Percentiles rank a stretch among this genome's conserved stretches.
phyloP scores from a whole-genome alignment of 2,329 filamentous ascomycete species.

The Colletotrichum euphorbiae region DNA sequence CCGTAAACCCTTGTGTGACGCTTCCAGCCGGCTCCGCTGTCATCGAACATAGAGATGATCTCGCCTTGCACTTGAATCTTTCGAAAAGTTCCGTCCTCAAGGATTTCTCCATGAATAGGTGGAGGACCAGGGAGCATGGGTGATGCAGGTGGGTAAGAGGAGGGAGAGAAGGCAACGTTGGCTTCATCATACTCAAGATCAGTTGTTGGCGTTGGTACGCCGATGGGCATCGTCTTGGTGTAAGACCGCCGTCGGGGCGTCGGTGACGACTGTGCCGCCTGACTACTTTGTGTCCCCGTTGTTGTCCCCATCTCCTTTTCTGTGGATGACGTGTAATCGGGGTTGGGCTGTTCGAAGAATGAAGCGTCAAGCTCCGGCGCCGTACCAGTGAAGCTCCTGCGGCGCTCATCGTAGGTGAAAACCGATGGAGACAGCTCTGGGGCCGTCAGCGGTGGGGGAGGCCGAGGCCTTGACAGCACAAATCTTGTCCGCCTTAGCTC shows the following conservation, averaged over 20 bases:
- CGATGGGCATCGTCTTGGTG: conserved; percentile 54
- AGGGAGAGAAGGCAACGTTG: conserved; percentile 54
- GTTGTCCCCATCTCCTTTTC: conserved; percentile 41
- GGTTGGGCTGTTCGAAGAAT: conserved; percentile 63
- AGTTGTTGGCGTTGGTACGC: conserved; percentile 44
- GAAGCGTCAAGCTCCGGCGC: conserved; percentile 50
- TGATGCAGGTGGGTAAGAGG: conserved; percentile 62
- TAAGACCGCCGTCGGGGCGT: conserved; percentile 57
- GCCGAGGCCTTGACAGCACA: conserved; percentile 53
- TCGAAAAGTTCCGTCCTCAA: conserved; percentile 44
- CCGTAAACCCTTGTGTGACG: conserved; percentile 71
- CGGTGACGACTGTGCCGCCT: conserved; percentile 44
- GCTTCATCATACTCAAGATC: conserved; percentile 37
- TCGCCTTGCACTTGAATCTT: conserved; percentile 62
- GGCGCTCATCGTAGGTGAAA: conserved; percentile 57
- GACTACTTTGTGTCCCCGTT: conserved; percentile 41
- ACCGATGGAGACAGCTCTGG: conserved; percentile 56
- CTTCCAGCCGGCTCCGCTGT: conserved; percentile 63
- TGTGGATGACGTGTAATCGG: conserved; percentile 59
- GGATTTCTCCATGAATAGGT: conserved; percentile 46
- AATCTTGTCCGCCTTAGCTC: conserved; percentile 36
- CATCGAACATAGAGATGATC: conserved; percentile 61
- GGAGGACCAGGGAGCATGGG: conserved; percentile 62
- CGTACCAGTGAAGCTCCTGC: conserved; percentile 49
- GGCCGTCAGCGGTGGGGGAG: conserved; percentile 62